Base-by-base conservation (phyloP, 176 grass and related monocot genomes). In the sorghum (Sorghum bicolor) region DNA sequence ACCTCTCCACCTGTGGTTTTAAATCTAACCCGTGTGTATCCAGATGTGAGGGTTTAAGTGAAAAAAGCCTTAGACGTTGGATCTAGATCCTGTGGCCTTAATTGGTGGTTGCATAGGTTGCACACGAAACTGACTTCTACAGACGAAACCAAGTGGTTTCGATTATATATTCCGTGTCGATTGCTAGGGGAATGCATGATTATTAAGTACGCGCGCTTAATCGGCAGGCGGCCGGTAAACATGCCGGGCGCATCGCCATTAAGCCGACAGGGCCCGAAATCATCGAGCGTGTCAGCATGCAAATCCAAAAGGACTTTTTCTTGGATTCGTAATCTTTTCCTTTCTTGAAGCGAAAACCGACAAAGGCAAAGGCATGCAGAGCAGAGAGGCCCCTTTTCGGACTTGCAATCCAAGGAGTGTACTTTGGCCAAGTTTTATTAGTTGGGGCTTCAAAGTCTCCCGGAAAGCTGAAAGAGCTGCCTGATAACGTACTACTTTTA, bases 201-300 rank as follows among this genome's bases (percentile, higher is more conserved):
- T 31, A 70, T 63, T 31, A 30, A 50, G 26, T 39, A 14, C 37
- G 31, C 8, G 30, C 45, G 15, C 15, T 16, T 73, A 47, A 74
- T 74, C 67, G 45, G 40, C 78, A 57, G 31, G 9, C 65, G 75
- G 24, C 78, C 87, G 41, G 66, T 81, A 89, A 85, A 89, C 82
- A 76, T 81, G 82, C 83, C 65, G 83, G 32, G 2, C 6, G 80
- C 64, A 62, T 9, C 20, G 78, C 72, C 73, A 72, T 72, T 89
- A 86, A 77, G 78, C 64, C 48, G 87, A 76, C 87, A 85, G n/a
- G 24, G n/a, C 33, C 70, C 76, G 48, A 81, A 47, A 81, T 85
- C 82, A 84, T 70, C 71, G 82, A 70, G 37, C 0, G 70, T 50
- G 69, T 80, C 82, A 6, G n/a, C 82, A 5, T 67, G 74, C 77